Evolutionary conservation across 257 asterid species (phyloP).

Genomic region (Petrea volubilis): DNA sequence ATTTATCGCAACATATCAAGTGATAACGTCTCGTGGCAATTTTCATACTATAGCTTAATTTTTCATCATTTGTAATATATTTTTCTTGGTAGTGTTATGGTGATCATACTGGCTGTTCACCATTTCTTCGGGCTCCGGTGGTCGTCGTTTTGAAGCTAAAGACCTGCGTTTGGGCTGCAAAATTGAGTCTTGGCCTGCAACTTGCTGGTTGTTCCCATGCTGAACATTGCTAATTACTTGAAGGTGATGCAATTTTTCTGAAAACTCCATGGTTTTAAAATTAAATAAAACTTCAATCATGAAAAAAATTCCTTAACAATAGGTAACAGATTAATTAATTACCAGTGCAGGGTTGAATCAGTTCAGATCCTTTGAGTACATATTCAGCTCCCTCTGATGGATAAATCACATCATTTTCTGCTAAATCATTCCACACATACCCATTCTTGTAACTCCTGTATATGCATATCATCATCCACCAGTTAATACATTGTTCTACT

Average conservation of each 20-base stretch:
- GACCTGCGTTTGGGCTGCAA: constrained; percentile 42
- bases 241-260: constrained; percentile 55
- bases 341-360: constrained; percentile 53
- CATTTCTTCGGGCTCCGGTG: constrained; percentile 29
- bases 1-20: no score
- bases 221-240: constrained; percentile 25
- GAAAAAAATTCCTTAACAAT: not conserved
- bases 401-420: constrained; percentile 63
- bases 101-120: not conserved
- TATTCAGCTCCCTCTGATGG: constrained; percentile 88
- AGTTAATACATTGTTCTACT: not conserved
- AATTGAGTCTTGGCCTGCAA: constrained; percentile 14
- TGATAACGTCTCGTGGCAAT: no score
- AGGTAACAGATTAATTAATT: not conserved
- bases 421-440: constrained; percentile 86
- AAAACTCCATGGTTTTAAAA: not conserved
- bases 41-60: no score
- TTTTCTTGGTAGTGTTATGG: no score
- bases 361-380: constrained; percentile 85
- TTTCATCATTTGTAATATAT: no score
- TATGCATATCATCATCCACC: not conserved
- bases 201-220: not conserved
- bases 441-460: constrained; percentile 90
- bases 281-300: not conserved
- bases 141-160: constrained; percentile 25